Percentiles rank a stretch among this genome's conserved stretches.
Conservation (phyloP, 371 early-diverging fungal genomes). For the Gilbertella persicaria region DNA sequence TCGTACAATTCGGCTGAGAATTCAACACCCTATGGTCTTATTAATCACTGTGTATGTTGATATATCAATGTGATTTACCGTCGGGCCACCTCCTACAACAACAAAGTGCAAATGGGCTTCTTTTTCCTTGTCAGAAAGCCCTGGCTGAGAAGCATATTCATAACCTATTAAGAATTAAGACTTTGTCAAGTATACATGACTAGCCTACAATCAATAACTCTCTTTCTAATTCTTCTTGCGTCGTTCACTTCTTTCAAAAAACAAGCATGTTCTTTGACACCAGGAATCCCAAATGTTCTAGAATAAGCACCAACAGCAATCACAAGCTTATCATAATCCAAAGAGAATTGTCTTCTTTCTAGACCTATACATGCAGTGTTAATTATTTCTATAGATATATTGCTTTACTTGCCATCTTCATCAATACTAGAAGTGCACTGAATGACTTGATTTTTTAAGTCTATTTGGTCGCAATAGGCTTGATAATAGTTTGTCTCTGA, state of each 20-base stretch:
- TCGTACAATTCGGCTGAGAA: conserved; percentile 81
- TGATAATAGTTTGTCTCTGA: conserved; percentile 64
- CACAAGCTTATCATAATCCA: conserved; percentile 79
- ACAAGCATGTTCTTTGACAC: conserved; percentile 74
- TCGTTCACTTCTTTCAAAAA: conserved; percentile 77
- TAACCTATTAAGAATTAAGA: no score
- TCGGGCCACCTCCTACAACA: conserved; percentile 83
- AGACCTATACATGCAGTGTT: background rate
- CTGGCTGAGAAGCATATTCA: conserved; percentile 78
- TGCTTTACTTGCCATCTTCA: conserved; percentile 13
- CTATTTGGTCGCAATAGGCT: conserved; percentile 65
- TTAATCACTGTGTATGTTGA: background rate
- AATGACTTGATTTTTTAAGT: conserved; percentile 33
- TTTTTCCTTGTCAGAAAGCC: conserved; percentile 61
- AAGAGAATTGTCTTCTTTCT: conserved; percentile 5
- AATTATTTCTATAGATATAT: background rate
- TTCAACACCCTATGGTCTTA: conserved; percentile 56
- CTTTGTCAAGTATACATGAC: no score
- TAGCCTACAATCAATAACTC: conserved; percentile 68
- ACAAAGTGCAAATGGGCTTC: conserved; percentile 80
- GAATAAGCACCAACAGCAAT: conserved; percentile 81
- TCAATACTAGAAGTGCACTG: conserved; percentile 44
- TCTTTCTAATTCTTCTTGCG: conserved; percentile 70
- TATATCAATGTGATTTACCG: conserved; percentile 28
- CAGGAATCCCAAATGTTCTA: conserved; percentile 82